Conservation (phyloP, 306 rosid genomes). For the Castanea sativa region DNA sequence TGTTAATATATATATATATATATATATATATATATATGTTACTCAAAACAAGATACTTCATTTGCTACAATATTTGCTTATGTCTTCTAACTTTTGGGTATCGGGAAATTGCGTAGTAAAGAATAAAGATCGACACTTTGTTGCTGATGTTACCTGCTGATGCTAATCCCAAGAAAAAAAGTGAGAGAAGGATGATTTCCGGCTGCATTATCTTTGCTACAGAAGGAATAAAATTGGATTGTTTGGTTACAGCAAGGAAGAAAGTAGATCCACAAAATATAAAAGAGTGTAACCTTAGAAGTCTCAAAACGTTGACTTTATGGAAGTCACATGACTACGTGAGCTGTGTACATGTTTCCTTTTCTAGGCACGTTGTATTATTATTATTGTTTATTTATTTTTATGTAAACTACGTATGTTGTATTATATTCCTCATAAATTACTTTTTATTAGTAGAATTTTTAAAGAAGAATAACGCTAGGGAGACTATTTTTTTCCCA, state of each 20-base stretch:
- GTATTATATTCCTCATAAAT: too few relatives aligned
- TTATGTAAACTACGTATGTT: too few relatives aligned
- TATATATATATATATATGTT: not conserved
- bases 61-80: too few relatives aligned
- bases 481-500: too few relatives aligned
- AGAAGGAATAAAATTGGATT: not conserved
- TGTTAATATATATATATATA: not conserved
- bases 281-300: not conserved
- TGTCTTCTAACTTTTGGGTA: not conserved
- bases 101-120: not conserved
- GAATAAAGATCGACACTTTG: not conserved
- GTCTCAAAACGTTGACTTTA: not conserved
- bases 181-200: constrained; percentile 12
- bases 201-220: constrained; percentile 8
- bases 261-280: too few relatives aligned
- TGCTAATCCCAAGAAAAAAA: constrained; percentile 17
- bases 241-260: too few relatives aligned
- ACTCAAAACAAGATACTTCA: not conserved
- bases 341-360: too few relatives aligned
- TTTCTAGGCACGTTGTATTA: too few relatives aligned
- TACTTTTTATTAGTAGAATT: too few relatives aligned
- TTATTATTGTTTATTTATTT: too few relatives aligned
- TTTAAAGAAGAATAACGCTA: too few relatives aligned
- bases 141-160: constrained; percentile 30
- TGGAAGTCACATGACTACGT: too few relatives aligned